Base-by-base conservation (phyloP, 176 grass and related monocot genomes). In the Oropetium thomaeum region DNA sequence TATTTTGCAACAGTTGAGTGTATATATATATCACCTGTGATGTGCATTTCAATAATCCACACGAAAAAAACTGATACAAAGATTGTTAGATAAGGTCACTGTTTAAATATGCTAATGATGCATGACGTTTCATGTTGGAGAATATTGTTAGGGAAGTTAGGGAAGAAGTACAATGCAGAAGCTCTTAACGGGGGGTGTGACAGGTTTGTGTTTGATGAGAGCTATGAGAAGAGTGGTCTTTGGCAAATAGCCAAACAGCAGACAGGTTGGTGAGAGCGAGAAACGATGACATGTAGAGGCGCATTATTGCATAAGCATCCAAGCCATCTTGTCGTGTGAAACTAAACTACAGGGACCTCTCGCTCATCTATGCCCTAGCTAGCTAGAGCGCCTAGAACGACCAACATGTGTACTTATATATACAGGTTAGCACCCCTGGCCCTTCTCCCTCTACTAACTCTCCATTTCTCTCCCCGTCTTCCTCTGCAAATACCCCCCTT, bases 351-450 rank as follows among this genome's bases (percentile, higher is more conserved):
- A 80, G 58, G 58, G 87, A 93, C 85, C 65, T 84, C 68, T 75
- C 62, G 81, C 65, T 73, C 84, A 82, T 84, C 90, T 72, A 83
- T 86, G 81, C 90, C 90, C 86, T 92, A n/a, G n/a, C n/a, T n/a
- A n/a, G n/a, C n/a, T n/a, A 83, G 85, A 33, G 3, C 16, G 2
- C 14, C 23, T 8, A 81, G 45, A 63, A 45, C 29, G 51, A 71
- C 49, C 44, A 80, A 81, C 41, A 69, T 68, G 61, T 48, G 27
- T 61, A 26, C 43, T 43, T 81, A 42, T 59, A 53, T 33, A 62
- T 54, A 33, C 37, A 17, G 38, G 16, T 55, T 58, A 58, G 42
- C 38, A 48, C 20, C 78, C 78, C 58, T 49, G 51, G 34, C 22
- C 22, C 72, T 71, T 77, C 57, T 87, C 71, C 79, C 67, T 84